These are phyloP conservation scores for Auriculariales sp. DNA, from an alignment of 768 basidiomycete genomes.

Conservation along the genomic window DNA sequence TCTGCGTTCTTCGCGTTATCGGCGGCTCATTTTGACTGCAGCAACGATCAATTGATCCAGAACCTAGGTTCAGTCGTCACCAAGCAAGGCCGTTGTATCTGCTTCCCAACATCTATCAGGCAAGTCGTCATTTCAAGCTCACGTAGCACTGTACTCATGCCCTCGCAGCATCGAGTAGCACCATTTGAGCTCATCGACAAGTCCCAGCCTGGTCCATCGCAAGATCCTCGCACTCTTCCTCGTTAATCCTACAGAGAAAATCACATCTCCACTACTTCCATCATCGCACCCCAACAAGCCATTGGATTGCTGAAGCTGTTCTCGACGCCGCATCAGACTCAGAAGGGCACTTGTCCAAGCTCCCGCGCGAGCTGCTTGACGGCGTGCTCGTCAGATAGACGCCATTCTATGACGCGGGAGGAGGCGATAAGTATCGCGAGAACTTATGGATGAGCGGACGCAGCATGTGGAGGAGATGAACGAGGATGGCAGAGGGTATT, in stretches of 20 bases:
- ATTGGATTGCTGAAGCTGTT: constrained; percentile 28
- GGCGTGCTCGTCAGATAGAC: constrained; percentile 21
- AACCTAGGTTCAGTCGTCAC: constrained; percentile 21
- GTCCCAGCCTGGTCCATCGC: constrained; percentile 25
- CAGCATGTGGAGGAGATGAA: constrained; percentile 27
- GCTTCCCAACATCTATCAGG: constrained; percentile 42
- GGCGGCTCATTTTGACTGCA: neutral
- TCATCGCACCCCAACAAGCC: constrained; percentile 36
- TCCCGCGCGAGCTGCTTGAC: constrained; percentile 32
- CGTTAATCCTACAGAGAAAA: constrained; percentile 19
- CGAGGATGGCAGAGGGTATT: constrained; percentile 29
- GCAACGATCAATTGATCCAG: constrained; percentile 16
- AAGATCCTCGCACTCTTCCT: constrained; percentile 32
- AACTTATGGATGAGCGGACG: constrained; percentile 20
- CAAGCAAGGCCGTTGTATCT: constrained; percentile 22
- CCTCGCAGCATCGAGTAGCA: constrained; percentile 21
- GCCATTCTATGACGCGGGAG: constrained; percentile 25
- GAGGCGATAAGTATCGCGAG: constrained; percentile 23
- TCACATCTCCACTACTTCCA: constrained; percentile 28
- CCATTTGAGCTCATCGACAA: constrained; percentile 26
- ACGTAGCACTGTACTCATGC: too few relatives aligned
- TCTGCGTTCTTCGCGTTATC: neutral
- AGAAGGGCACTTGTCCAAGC: constrained; percentile 17
- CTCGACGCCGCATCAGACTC: neutral
- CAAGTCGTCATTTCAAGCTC: too few relatives aligned